phyloP scores from a whole-genome alignment of 768 basidiomycete genomes.

The Leccinum subgranulosum region DNA sequence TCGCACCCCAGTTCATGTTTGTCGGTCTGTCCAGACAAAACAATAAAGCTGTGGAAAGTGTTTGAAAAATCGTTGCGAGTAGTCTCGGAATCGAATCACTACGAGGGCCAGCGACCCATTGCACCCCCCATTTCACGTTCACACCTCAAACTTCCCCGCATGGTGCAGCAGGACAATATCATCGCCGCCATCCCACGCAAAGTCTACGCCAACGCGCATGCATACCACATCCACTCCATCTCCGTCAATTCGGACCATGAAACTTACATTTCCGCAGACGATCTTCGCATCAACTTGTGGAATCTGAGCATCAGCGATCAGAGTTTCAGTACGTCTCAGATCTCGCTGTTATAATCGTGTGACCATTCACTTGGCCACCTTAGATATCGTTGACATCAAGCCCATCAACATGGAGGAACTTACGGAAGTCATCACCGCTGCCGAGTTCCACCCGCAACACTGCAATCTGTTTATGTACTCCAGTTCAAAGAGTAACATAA shows the following conservation, averaged over 20 bases:
- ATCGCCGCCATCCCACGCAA: constrained; percentile 98
- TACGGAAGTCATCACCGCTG: constrained; percentile 99
- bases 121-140: constrained; percentile 55
- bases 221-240: constrained; percentile 99
- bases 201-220: constrained; percentile 98
- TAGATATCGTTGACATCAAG: constrained; percentile 99
- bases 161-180: constrained; percentile 94
- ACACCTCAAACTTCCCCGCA: constrained; percentile 83
- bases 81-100: constrained; percentile 94
- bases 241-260: constrained; percentile 99
- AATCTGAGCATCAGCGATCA: constrained; percentile 98
- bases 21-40: constrained; percentile 72
- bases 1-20: not conserved
- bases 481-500: constrained; percentile 99
- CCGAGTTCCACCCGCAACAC: constrained; percentile 96
- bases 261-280: constrained; percentile 99
- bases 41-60: constrained; percentile 99
- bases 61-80: constrained; percentile 96
- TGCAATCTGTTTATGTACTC: constrained; percentile 99
- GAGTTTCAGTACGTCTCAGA: constrained; percentile 83
- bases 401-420: constrained; percentile 99
- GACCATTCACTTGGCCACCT: constrained; percentile 4
- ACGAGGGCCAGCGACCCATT: constrained; percentile 70
- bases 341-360: not conserved
- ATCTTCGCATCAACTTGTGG: constrained; percentile 96